Evolutionary conservation across 768 basidiomycete genomes (phyloP).

Genomic region (Cubamyces lactineus): DNA sequence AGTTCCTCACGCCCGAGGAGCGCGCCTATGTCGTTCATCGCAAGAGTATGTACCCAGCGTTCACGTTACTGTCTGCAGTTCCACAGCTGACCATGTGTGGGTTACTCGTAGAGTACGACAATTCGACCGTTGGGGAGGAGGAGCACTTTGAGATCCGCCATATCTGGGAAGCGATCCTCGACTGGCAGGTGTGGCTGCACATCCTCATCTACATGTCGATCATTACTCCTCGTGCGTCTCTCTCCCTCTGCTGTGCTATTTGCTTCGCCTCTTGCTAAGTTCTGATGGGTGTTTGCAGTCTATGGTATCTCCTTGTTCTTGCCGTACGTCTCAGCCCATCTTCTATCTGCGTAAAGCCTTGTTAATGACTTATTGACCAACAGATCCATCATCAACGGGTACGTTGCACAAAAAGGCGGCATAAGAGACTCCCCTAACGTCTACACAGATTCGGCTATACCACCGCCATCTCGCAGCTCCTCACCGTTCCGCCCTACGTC

Average conservation of each 20-base stretch:
- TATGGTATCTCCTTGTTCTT: slow-evolving; percentile 73
- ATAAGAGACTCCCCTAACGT: slow-evolving; percentile 30
- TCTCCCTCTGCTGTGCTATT: background rate
- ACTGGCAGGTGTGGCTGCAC: slow-evolving; percentile 57
- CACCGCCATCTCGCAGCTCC: slow-evolving; percentile 57
- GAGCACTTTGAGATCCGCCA: slow-evolving; percentile 60
- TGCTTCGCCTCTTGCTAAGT: background rate
- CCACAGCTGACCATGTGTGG: background rate
- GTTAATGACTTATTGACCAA: background rate
- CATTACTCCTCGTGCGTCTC: slow-evolving; percentile 55
- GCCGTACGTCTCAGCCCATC: slow-evolving; percentile 51
- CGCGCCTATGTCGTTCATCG: slow-evolving; percentile 44
- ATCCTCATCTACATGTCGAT: slow-evolving; percentile 61
- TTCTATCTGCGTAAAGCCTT: background rate
- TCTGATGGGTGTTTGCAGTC: slow-evolving; percentile 40
- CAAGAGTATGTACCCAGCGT: background rate
- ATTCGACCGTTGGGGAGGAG: slow-evolving; percentile 59
- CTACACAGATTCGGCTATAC: slow-evolving; percentile 57
- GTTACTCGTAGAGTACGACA: slow-evolving; percentile 48
- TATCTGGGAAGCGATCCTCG: slow-evolving; percentile 52
- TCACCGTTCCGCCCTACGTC: slow-evolving; percentile 69
- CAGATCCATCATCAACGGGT: slow-evolving; percentile 1
- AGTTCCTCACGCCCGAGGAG: slow-evolving; percentile 63
- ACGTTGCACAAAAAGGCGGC: slow-evolving; percentile 43
- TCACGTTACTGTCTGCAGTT: too few relatives aligned